phyloP scores from a whole-genome alignment of 2,329 filamentous ascomycete species.

The Alternaria novae-zelandiae region DNA sequence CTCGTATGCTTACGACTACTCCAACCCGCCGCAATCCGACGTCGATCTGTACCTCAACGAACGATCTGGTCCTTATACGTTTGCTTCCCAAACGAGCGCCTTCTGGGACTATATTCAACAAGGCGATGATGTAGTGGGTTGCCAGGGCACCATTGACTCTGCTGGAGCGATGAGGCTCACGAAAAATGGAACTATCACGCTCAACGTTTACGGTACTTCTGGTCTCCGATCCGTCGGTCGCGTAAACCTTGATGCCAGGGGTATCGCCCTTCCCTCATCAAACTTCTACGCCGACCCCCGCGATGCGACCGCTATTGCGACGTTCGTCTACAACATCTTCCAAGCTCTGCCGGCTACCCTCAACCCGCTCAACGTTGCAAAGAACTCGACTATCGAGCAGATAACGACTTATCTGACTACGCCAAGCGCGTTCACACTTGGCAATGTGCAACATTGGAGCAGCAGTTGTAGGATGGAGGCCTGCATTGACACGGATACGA shows the following conservation, averaged over 20 bases:
- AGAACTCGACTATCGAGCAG: conserved; percentile 55
- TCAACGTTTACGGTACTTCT: conserved; percentile 65
- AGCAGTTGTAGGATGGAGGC: conserved; percentile 59
- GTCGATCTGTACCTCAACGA: conserved; percentile 55
- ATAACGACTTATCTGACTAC: conserved; percentile 60
- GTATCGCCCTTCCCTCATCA: conserved; percentile 51
- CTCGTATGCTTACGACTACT: conserved; percentile 59
- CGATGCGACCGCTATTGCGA: conserved; percentile 58
- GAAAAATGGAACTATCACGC: conserved; percentile 57
- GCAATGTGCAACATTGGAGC: conserved; percentile 62
- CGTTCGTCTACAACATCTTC: conserved; percentile 61
- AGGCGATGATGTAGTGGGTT: conserved; percentile 52
- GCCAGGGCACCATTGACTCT: conserved; percentile 62
- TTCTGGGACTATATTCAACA: conserved; percentile 60
- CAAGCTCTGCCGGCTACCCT: conserved; percentile 53
- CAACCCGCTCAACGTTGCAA: conserved; percentile 58
- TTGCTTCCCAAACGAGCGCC: conserved; percentile 59
- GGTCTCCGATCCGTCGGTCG: conserved; percentile 58
- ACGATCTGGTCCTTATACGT: conserved; percentile 60
- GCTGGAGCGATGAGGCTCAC: conserved; percentile 53
- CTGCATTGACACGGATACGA: conserved; percentile 58
- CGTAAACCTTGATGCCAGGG: conserved; percentile 55
- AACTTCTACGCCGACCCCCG: conserved; percentile 56
- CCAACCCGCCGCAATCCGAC: conserved; percentile 52
- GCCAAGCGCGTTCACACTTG: conserved; percentile 55